Evolutionary conservation across 1,284 basidiomycete species (phyloP), one percentile per base, ranked within the genome.

Genomic region (Amylostereum chailletii): DNA sequence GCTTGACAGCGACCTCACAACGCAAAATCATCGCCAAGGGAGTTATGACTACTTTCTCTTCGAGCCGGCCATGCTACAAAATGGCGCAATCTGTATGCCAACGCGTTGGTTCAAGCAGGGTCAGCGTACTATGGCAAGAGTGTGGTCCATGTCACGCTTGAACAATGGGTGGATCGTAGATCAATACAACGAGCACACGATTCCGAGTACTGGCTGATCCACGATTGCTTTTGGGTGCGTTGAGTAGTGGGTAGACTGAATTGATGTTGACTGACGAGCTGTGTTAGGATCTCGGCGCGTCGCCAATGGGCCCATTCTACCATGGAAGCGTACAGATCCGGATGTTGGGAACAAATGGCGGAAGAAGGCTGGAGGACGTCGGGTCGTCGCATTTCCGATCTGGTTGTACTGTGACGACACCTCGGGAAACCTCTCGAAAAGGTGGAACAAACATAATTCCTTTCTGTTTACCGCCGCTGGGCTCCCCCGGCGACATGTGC

Each of bases 391-490:
- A 3, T 53, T 69, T 19, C 66, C 67, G 1, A 51, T 72, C 0
- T 71, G 65, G 66, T 19, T 70, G 0, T 75, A 74, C 51, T 71
- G 71, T 45, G 70, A 73, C 42, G 68, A 74, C 50, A 72, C 68
- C 0, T 73, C 69, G 0, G 71, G 71, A 0, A 73, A 74, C 52
- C 27, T 60, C 0, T 72, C 69, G 0, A 72, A 72, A 54, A 68
- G 69, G 48, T 74, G 69, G 67, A 71, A 71, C 43, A 59, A 67
- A 29, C 69, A 71, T 46, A 70, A 70, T 43, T 62, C 60, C 3
- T 67, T 65, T 40, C 55, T 69, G 0, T 62, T 67, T 34, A 65
- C 62, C 8, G 45, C 57, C 7, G 58, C 61, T 27, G 63, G 65
- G 2, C 58, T 68, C 0, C 54, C 55, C 0, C 56, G 48, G 1